These are phyloP conservation scores for Cercospora brassicicola DNA, from an alignment of 2,329 filamentous ascomycete genomes.

Conservation along the genomic window DNA sequence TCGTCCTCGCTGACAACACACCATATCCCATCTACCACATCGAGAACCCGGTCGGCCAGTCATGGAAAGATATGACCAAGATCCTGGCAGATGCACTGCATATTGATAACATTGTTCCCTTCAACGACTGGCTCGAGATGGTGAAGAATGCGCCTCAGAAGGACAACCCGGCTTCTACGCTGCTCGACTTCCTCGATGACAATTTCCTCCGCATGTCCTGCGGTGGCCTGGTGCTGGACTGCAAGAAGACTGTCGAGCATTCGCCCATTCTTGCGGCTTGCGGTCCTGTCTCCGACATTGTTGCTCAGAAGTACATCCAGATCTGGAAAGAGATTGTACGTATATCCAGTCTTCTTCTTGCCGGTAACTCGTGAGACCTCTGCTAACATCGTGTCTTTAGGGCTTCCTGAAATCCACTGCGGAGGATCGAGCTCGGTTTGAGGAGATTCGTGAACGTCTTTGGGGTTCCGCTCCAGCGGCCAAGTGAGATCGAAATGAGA, in stretches of 20 bases:
- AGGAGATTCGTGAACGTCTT: background rate
- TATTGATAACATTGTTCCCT: slow-evolving; percentile 42
- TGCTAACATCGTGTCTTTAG: background rate
- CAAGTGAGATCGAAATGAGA: background rate
- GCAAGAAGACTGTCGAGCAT: slow-evolving; percentile 39
- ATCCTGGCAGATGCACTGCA: slow-evolving; percentile 40
- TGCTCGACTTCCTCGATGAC: slow-evolving; percentile 40
- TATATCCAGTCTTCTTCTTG: slow-evolving; percentile 10
- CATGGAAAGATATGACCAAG: slow-evolving; percentile 43
- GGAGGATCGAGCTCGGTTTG: background rate
- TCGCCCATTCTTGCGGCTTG: slow-evolving; percentile 36
- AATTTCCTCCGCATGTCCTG: slow-evolving; percentile 49
- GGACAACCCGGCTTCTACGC: slow-evolving; percentile 38
- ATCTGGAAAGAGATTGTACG: slow-evolving; percentile 41
- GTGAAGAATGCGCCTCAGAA: slow-evolving; percentile 34
- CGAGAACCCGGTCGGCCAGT: slow-evolving; percentile 48
- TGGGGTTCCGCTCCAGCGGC: background rate
- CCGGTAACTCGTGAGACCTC: background rate
- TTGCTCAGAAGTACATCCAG: slow-evolving; percentile 39
- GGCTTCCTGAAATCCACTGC: background rate
- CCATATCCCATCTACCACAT: slow-evolving; percentile 47
- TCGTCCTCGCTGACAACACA: slow-evolving; percentile 31
- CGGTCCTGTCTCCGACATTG: slow-evolving; percentile 39
- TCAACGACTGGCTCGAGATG: slow-evolving; percentile 44
- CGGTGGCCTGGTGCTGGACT: slow-evolving; percentile 47